A percentile compares a stretch with the other conserved stretches of the same genome.
Evolutionary conservation across 73 alveolate species (phyloP).

Genomic region (Paramecium tetraurelia): DNA sequence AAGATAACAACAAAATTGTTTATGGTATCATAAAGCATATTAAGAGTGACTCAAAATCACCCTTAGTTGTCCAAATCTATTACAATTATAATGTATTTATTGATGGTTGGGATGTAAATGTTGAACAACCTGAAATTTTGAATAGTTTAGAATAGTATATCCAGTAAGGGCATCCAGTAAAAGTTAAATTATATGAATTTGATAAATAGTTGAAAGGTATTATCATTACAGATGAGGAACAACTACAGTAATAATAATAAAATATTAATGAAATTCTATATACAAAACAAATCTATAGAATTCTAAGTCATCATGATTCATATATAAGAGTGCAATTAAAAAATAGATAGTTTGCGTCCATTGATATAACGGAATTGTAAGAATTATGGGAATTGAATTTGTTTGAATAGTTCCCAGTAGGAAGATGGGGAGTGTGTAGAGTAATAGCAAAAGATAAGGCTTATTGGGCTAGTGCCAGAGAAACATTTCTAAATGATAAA

Average conservation of each 20-base stretch:
- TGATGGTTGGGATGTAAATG: slow-evolving; percentile 28
- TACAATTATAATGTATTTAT: not conserved
- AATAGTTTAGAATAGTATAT: not conserved
- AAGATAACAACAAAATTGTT: not conserved
- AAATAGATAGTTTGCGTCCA: slow-evolving; percentile 2
- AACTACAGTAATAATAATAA: not conserved
- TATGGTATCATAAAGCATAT: not conserved
- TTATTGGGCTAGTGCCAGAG: slow-evolving; percentile 51
- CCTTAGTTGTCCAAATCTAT: not conserved
- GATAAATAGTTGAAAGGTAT: not conserved
- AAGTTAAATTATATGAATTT: not conserved
- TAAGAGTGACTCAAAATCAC: not conserved
- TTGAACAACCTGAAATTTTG: not conserved
- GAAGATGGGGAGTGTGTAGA: slow-evolving; percentile 37
- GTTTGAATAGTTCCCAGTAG: not conserved
- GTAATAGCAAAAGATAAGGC: not conserved
- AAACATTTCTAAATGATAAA: slow-evolving; percentile 43
- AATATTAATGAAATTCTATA: not conserved
- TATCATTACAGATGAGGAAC: not conserved
- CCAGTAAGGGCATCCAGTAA: not conserved
- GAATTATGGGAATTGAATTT: slow-evolving; percentile 25
- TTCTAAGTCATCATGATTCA: slow-evolving; percentile 29
- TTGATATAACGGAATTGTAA: slow-evolving; percentile 17
- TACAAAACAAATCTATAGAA: not conserved
- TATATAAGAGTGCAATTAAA: slow-evolving; percentile 20